Conservation (phyloP, 306 rosid genomes). For the Ceratonia siliqua region DNA sequence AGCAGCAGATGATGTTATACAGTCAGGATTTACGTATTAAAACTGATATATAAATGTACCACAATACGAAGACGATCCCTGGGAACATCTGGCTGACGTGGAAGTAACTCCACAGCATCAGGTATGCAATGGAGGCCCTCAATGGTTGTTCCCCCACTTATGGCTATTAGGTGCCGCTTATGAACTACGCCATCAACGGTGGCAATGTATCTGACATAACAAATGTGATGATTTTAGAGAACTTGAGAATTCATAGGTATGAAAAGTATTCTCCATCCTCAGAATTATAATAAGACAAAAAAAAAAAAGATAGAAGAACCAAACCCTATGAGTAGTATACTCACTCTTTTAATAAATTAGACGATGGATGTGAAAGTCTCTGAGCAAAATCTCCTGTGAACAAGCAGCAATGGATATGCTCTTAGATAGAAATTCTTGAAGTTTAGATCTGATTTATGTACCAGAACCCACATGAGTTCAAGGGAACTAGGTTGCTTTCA, state of each 20-base stretch:
- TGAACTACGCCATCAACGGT: slow-evolving; percentile 70
- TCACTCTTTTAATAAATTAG: slow-evolving; percentile 86
- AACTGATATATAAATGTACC: slow-evolving; percentile 49
- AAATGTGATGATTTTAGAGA: slow-evolving; percentile 31
- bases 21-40: not conserved
- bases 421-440: slow-evolving; percentile 29
- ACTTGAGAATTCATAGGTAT: slow-evolving; percentile 19
- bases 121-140: slow-evolving; percentile 84
- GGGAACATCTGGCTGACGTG: slow-evolving; percentile 63
- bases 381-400: slow-evolving; percentile 79
- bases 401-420: slow-evolving; percentile 30
- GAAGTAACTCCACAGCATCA: slow-evolving; percentile 79
- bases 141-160: slow-evolving; percentile 75
- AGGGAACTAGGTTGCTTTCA: slow-evolving; percentile 25
- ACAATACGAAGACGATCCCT: slow-evolving; percentile 82
- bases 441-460: not conserved
- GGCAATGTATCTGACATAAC: slow-evolving; percentile 75
- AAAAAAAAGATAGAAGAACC: slow-evolving; percentile 9
- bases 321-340: slow-evolving; percentile 31
- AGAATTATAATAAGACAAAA: slow-evolving; percentile 11
- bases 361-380: slow-evolving; percentile 84
- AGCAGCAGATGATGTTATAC: not conserved
- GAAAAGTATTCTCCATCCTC: slow-evolving; percentile 16
- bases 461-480: slow-evolving; percentile 1
- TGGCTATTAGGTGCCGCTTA: slow-evolving; percentile 69